Percentiles rank a stretch among this genome's conserved stretches.
These are phyloP conservation scores for Arctium minus DNA, from an alignment of 129 eudicot genomes.

Conservation along the genomic window DNA sequence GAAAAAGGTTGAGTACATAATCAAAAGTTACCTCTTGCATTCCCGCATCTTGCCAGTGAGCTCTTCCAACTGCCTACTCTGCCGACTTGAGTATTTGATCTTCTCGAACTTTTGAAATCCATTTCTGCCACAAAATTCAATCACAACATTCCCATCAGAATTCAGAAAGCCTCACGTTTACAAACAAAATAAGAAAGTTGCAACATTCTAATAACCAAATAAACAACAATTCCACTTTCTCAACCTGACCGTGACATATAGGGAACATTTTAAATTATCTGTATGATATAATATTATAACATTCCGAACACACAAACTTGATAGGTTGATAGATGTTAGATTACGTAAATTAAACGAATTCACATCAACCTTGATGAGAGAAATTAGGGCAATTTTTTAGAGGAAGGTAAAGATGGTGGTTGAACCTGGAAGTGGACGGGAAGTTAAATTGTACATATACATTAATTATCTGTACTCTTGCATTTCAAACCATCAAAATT, in stretches of 20 bases:
- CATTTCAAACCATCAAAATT: too few species aligned
- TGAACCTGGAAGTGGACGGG: too few species aligned
- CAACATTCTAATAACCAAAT: neutral
- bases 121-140: slow-evolving; percentile 48
- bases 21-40: slow-evolving; percentile 70
- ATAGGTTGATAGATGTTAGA: neutral
- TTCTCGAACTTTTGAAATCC: slow-evolving; percentile 96
- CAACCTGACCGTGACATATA: neutral
- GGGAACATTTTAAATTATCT: neutral
- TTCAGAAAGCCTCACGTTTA: neutral
- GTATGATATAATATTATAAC: neutral
- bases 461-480: too few species aligned
- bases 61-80: slow-evolving; percentile 95
- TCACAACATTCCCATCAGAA: slow-evolving; percentile 5
- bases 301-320: neutral
- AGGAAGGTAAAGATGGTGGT: too few species aligned
- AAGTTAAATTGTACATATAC: neutral
- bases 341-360: neutral
- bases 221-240: neutral
- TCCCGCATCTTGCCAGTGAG: slow-evolving; percentile 96
- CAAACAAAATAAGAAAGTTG: neutral
- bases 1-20: neutral
- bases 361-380: neutral
- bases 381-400: too few species aligned
- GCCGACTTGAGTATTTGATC: slow-evolving; percentile 79